Evolutionary conservation across 2,329 filamentous ascomycete genomes (phyloP), one percentile per base, ranked within the genome.

Genomic region (Massarina eburnea): DNA sequence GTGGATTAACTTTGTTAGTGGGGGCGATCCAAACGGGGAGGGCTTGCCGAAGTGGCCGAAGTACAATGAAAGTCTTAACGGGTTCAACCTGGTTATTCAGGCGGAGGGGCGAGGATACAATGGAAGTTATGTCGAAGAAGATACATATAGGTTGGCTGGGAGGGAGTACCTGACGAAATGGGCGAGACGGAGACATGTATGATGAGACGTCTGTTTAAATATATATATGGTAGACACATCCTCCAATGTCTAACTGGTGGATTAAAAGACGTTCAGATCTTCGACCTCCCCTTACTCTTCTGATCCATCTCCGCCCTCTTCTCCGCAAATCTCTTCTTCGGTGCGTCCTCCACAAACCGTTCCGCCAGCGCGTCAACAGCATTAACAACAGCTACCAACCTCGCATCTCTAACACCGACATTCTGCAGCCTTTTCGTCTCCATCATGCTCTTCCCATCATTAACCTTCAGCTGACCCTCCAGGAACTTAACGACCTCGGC

Each of bases 371-470:
- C 76, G 68, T 77, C 73, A 8, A 76, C 54, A 3, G 72, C 66
- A 62, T 78, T 73, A n/a, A 71, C 64, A 26, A 78, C 72, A 0
- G 76, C 76, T 10, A 77, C 49, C 55, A 79, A 55, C 45, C 76
- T 67, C 43, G 60, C 67, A 53, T 72, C 71, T 44, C 76, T 62
- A 37, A 76, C 58, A 10, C 70, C 70, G 4, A 67, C 66, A 64
- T 78, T 79, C 61, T 76, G 73, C 59, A 79, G 54, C 55, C 76
- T 67, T 65, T 78, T 79, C 55, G 68, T 71, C 68, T 78, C 76
- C 58, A 77, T 76, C 75, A 79, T 78, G 55, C 74, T 77, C 62
- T 73, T 75, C 17, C 75, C 75, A 64, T 79, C 76, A 59, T 78
- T 78, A 0, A 67, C 58, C 39, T 58, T 57, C 32, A 79, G 51